Evolutionary conservation across 257 asterid genomes (phyloP), one percentile per base, ranked within the genome.

Genomic region (Ajuga chamaepitys): DNA sequence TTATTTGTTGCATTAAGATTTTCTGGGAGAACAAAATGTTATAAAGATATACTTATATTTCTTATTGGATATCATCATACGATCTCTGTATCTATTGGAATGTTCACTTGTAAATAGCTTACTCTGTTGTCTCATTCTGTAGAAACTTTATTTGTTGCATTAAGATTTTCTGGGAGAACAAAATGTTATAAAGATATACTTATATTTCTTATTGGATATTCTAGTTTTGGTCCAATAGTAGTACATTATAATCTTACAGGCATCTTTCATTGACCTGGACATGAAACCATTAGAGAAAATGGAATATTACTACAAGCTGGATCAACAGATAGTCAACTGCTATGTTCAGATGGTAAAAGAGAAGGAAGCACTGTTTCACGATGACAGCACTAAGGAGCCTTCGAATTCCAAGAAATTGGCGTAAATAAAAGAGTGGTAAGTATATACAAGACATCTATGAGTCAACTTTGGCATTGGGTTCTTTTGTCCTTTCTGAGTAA

Each of bases 191-290:
- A 0, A n/a, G 32, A 41, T 58, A 32, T 22, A 9, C 14, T 70
- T 64, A 7, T 65, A 46, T 62, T 38, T 11, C 25, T 32, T 74
- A 10, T 18, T 54, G 42, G 22, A 26, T 22, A 9, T 55, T 69
- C 55, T 40, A 53, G 61, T 62, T 64, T 56, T 2, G 30, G 37
- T 28, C 66, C 57, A 24, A 73, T 70, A 45, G 47, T 71, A 9
- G 41, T 56, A 62, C 61, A 38, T 68, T 62, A 50, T 22, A 67
- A 65, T 66, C 59, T 45, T 61, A 40, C 66, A 92, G 97, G 96
- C 80, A 63, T 86, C 88, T 70, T 90, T 94, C 77, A 85, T 94
- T 28, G 99, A 90, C 80, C 77, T 94, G 82, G 99, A 94, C 75
- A 85, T 88, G 97, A 90, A 88, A 73, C 91, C 93, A 13, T 83